Evolutionary conservation across 768 basidiomycete genomes (phyloP).

Genomic region (Coprinellus micaceus): DNA sequence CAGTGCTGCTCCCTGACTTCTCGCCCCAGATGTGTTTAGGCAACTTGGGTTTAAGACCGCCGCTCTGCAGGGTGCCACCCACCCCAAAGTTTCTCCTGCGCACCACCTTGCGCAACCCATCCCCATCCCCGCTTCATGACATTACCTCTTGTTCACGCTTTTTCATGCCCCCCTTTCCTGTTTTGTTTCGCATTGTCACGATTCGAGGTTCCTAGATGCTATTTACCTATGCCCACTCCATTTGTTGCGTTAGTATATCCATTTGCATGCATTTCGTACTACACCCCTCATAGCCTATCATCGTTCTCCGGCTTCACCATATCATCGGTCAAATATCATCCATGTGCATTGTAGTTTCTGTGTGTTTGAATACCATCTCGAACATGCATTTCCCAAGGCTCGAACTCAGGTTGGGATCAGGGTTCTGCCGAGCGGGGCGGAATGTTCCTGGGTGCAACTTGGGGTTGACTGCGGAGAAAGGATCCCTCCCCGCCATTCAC

Average conservation of each 20-base stretch:
- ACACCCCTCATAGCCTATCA: not conserved
- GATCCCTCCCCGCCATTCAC: no score
- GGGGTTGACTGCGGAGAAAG: no score
- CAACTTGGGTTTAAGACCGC: slow-evolving; percentile 90
- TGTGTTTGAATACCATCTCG: not conserved
- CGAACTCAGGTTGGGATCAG: no score
- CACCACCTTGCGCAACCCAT: slow-evolving; percentile 13
- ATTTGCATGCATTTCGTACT: not conserved
- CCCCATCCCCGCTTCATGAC: slow-evolving; percentile 34
- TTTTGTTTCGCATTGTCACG: slow-evolving; percentile 3
- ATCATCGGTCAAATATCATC: slow-evolving; percentile 7
- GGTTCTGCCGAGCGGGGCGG: no score
- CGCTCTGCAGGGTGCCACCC: slow-evolving; percentile 53
- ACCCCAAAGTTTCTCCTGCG: slow-evolving; percentile 50
- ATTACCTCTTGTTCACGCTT: slow-evolving; percentile 25
- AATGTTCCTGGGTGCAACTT: no score
- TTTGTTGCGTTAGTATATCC: not conserved
- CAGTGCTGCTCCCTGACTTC: slow-evolving; percentile 1
- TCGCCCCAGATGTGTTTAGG: slow-evolving; percentile 55
- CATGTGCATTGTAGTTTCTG: not conserved
- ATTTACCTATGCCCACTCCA: slow-evolving; percentile 1
- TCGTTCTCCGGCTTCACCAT: slow-evolving; percentile 15
- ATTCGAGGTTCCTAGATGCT: not conserved
- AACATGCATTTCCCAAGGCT: no score
- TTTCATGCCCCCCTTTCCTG: slow-evolving; percentile 19